phyloP scores from a whole-genome alignment of 2,329 filamentous ascomycete species.

The Penicillium hesseltinei region DNA sequence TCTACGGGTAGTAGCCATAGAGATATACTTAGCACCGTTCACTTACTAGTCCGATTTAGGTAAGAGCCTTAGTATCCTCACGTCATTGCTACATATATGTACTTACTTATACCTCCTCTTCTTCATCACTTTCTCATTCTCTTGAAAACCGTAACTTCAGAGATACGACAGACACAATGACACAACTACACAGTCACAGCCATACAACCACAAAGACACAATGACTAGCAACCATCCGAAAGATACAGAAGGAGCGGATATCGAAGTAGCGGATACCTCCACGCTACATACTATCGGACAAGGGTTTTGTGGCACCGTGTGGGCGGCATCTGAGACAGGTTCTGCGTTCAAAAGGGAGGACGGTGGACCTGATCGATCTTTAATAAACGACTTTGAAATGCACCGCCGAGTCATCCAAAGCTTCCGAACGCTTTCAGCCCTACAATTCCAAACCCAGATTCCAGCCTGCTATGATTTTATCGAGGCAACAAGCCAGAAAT shows the following conservation, averaged over 20 bases:
- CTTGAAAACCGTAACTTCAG: too few relatives aligned
- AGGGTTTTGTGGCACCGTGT: not conserved
- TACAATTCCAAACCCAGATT: not conserved
- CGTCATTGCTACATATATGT: too few relatives aligned
- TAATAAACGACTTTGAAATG: not conserved
- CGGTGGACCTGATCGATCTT: not conserved
- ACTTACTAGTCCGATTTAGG: too few relatives aligned
- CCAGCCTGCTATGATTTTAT: not conserved
- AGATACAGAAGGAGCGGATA: not conserved
- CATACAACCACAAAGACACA: not conserved
- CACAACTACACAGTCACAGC: too few relatives aligned
- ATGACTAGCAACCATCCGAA: not conserved
- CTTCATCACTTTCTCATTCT: too few relatives aligned
- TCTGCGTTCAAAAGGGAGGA: not conserved
- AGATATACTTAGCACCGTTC: too few relatives aligned
- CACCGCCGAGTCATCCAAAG: not conserved
- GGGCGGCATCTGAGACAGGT: not conserved
- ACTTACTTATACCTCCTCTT: too few relatives aligned
- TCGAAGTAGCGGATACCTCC: not conserved
- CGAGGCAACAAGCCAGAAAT: not conserved
- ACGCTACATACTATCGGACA: not conserved
- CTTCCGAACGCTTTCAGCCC: not conserved
- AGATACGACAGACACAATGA: too few relatives aligned
- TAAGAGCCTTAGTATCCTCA: too few relatives aligned
- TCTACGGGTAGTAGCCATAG: too few relatives aligned